Percentiles rank a stretch among this genome's conserved stretches.
Evolutionary conservation across 139 green algal species (phyloP).

Genomic region (Tetraselmis striata): DNA sequence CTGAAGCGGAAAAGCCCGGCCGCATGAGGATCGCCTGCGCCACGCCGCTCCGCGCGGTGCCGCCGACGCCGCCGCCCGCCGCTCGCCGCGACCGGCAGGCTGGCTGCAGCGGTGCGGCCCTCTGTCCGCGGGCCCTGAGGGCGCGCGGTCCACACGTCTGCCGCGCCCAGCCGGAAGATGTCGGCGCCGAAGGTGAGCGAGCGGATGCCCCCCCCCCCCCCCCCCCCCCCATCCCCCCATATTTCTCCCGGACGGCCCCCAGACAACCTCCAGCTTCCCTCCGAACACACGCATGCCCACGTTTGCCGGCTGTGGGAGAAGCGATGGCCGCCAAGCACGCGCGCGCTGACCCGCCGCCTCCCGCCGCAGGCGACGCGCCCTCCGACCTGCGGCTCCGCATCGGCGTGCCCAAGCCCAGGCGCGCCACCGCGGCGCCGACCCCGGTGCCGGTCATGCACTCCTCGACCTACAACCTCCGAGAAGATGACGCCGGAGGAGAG

Average conservation of each 20-base stretch:
- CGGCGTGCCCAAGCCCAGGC: neutral
- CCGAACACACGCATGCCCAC: too few species aligned
- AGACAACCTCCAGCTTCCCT: too few species aligned
- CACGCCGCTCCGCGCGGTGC: neutral
- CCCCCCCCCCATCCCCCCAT: too few species aligned
- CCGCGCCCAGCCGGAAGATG: neutral
- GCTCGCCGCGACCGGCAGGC: neutral
- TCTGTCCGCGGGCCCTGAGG: neutral
- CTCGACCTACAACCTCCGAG: neutral
- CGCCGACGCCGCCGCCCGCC: too few species aligned
- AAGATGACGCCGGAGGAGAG: neutral
- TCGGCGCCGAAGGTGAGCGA: neutral
- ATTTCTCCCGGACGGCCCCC: neutral
- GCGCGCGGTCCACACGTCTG: neutral
- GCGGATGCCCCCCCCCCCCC: too few species aligned
- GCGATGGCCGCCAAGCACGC: too few species aligned
- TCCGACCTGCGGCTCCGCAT: neutral
- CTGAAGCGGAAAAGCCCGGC: neutral
- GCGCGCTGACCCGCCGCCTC: too few species aligned
- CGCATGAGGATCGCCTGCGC: neutral
- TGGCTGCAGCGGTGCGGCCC: neutral
- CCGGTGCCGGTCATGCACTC: neutral
- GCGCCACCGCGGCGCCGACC: too few species aligned
- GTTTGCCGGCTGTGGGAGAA: too few species aligned
- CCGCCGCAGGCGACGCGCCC: neutral